Percentiles rank a stretch among this genome's conserved stretches.
These are phyloP conservation scores for Pythium aphanidermatum DNA, from an alignment of 352 stramenopile genomes.

Conservation along the genomic window DNA sequence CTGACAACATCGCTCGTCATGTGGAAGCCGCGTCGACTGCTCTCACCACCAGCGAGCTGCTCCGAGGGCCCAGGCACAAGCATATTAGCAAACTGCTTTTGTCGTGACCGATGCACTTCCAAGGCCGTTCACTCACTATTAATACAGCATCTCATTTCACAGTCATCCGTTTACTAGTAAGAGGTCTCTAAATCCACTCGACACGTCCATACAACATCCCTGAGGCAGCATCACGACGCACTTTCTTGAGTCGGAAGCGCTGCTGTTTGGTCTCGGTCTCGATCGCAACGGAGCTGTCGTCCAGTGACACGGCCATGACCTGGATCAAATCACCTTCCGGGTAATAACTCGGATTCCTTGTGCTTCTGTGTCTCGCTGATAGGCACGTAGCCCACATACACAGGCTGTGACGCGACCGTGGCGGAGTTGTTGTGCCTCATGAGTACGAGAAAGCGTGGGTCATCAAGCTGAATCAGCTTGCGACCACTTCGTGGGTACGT, in stretches of 20 bases:
- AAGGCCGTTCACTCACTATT: too few relatives aligned
- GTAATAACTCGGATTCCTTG: neutral
- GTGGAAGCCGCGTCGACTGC: too few relatives aligned
- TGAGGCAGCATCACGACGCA: neutral
- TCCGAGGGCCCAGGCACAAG: too few relatives aligned
- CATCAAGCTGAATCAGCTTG: neutral
- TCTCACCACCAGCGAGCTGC: too few relatives aligned
- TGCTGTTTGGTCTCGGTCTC: conserved; percentile 1
- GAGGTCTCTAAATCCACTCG: conserved; percentile 8
- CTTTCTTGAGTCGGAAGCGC: conserved; percentile 1
- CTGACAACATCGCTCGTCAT: too few relatives aligned
- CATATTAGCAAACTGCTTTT: too few relatives aligned
- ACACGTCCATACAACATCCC: conserved; percentile 2
- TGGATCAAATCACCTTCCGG: neutral
- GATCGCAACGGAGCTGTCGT: neutral
- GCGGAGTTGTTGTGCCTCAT: neutral
- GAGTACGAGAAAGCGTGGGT: neutral
- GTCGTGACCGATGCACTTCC: too few relatives aligned
- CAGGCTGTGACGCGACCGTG: neutral
- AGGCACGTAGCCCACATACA: neutral
- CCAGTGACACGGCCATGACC: neutral
- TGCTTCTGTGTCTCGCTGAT: neutral
- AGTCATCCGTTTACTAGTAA: too few relatives aligned
- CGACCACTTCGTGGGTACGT: neutral
- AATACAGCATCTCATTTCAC: too few relatives aligned